Base-by-base conservation (phyloP, 345 rosid species). In the Cardiospermum halicacabum region DNA sequence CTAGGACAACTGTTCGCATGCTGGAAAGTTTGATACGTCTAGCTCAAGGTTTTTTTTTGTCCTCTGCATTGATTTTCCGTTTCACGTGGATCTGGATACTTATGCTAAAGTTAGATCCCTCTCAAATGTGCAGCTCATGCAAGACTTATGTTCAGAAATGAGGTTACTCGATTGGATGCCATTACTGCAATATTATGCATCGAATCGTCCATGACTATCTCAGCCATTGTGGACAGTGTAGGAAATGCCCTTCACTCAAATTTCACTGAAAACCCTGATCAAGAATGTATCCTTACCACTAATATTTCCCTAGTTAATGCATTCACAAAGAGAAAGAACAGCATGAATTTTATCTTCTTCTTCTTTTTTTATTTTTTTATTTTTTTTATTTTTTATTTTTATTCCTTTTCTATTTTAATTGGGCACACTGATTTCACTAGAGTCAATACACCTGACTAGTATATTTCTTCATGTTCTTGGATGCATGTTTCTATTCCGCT, bases 1-100 rank as follows among this genome's bases (percentile, higher is more conserved):
- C 97, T 39, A 86, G 97, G 72, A 93, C 95, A 71, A 93, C 97
- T 8, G 92, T 93, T 73, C 89, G 97, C 60, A 93, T 93, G 98
- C 73, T 93, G 66, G 97, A 93, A 85, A 93, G 97, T 79, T 78
- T 93, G 83, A 86, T 91, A 64, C 94, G 96, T 74, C 77, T 93
- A 21, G 96, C 97, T 69, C 97, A 94, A 94, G 97, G 96, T 90
- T 74, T 62, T 90, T 74, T 62, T 66, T 56, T 58, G 9, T 25
- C 12, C 21, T 22, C 37, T 37, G 2, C 16, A 32, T 67, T 71
- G 36, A 50, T 34, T 53, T 24, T 43, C 65, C 58, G 49, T 59
- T 54, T 11, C 7, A 62, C n/a, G 11, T 25, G 32, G 30, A 34
- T 11, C 30, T n/a, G 26, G 25, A 24, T 26, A 11, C 47, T 37